Evolutionary conservation across 164 flowering plant genomes (phyloP).

Genomic region (Piper longum): DNA sequence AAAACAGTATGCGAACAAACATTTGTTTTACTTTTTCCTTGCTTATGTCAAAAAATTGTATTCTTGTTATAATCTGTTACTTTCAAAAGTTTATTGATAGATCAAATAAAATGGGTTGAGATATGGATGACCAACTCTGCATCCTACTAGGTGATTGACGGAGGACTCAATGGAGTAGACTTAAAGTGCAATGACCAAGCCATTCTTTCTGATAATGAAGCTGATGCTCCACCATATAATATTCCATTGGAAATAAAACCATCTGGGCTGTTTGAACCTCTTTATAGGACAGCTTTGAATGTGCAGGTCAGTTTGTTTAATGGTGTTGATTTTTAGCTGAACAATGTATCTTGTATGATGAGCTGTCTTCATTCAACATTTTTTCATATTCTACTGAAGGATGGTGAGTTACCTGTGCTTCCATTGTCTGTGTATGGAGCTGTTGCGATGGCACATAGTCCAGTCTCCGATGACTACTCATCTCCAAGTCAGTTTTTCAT

Average conservation of each 20-base stretch:
- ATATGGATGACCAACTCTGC: background rate
- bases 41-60: background rate
- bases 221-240: slow-evolving; percentile 31
- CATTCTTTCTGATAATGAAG: slow-evolving; percentile 48
- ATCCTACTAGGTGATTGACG: slow-evolving; percentile 57
- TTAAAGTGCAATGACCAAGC: slow-evolving; percentile 59
- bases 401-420: slow-evolving; percentile 92
- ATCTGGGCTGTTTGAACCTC: slow-evolving; percentile 94
- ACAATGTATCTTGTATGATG: background rate
- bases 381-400: slow-evolving; percentile 26
- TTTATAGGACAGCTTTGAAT: slow-evolving; percentile 60
- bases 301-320: slow-evolving; percentile 43
- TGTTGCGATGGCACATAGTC: slow-evolving; percentile 86
- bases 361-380: background rate
- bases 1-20: no score
- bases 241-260: slow-evolving; percentile 87
- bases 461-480: slow-evolving; percentile 68
- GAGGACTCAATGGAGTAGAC: slow-evolving; percentile 70
- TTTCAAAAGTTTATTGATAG: no score
- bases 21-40: no score
- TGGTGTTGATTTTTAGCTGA: background rate
- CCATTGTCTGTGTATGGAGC: slow-evolving; percentile 96
- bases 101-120: no score
- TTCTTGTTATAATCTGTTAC: background rate
- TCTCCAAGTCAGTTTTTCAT: slow-evolving; percentile 89